Evolutionary conservation across 805 yeast species (phyloP), one percentile per base, ranked within the genome.

Genomic region (Candida ulmi): DNA sequence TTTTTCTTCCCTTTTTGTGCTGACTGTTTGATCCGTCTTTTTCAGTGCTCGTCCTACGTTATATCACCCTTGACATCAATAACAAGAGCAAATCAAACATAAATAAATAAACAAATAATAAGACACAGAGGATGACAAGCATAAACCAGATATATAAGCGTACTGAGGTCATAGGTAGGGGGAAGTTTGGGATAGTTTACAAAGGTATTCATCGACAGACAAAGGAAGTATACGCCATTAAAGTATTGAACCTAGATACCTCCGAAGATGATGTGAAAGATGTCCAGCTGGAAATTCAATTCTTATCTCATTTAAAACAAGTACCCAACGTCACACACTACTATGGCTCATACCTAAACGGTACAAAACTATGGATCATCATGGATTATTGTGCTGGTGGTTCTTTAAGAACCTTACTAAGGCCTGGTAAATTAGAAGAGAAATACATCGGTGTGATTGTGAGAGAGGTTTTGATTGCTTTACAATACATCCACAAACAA

Each of bases 351-450:
- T 83, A 83, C 48, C 63, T 95, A 23, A 78, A 80, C 45, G 97
- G 91, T 35, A 83, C 96, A n/a, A 82, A 85, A 53, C 69, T 93
- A 28, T 93, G 99, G 98, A 90, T 93, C 58, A 80, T 93, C 42
- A 93, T 93, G 97, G 99, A 93, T 56, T 78, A 85, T 55, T 91
- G 98, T 62, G 93, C 95, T 1, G 99, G 99, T 13, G 99, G 99
- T 0, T 84, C 95, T 1, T 76, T 55, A 16, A 24, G 60, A 38
- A 86, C 96, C 2, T 66, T 93, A 34, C 63, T 91, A 42, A 77
- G 81, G 53, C 88, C 97, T 0, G 99, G 99, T 0, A 77, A 76
- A 28, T 72, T 95, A 30, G 96, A 88, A 45, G 99, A 93, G 55
- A 72, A 72, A 53, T 82, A 84, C 56, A 78, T 85, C 28, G 83